phyloP scores from a whole-genome alignment of 768 basidiomycete genomes.

The Leccinellum albellum region DNA sequence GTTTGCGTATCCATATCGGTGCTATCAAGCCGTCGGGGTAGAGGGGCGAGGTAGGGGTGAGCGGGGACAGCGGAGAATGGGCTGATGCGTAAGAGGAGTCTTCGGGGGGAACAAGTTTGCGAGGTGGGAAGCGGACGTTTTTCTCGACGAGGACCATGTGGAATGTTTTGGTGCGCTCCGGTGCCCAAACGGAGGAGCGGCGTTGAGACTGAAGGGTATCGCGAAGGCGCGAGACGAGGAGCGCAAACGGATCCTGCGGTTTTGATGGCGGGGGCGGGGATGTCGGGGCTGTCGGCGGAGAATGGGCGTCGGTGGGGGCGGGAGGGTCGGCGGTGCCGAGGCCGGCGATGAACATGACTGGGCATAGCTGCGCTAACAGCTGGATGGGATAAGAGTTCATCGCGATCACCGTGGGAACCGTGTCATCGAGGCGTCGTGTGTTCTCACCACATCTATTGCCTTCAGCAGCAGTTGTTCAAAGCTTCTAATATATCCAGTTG shows the following conservation, averaged over 20 bases:
- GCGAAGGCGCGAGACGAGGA: slow-evolving; percentile 59
- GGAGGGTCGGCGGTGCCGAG: slow-evolving; percentile 33
- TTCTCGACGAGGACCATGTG: slow-evolving; percentile 84
- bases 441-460: too few species aligned
- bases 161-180: slow-evolving; percentile 70
- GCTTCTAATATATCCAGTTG: too few species aligned
- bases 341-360: slow-evolving; percentile 94
- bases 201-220: slow-evolving; percentile 64
- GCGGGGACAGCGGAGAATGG: slow-evolving; percentile 92
- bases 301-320: background rate
- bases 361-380: slow-evolving; percentile 81
- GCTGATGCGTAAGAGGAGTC: slow-evolving; percentile 53
- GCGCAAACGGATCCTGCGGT: slow-evolving; percentile 56
- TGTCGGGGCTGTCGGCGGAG: background rate
- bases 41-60: slow-evolving; percentile 83
- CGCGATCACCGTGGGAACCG: slow-evolving; percentile 1
- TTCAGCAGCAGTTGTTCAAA: too few species aligned
- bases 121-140: slow-evolving; percentile 79
- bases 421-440: too few species aligned
- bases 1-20: slow-evolving; percentile 97
- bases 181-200: slow-evolving; percentile 67
- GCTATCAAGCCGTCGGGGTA: slow-evolving; percentile 95
- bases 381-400: slow-evolving; percentile 96
- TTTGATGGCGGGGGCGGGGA: slow-evolving; percentile 27
- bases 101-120: slow-evolving; percentile 63